Conservation (phyloP, 1,284 basidiomycete genomes). For the Ganoderma boninense region DNA sequence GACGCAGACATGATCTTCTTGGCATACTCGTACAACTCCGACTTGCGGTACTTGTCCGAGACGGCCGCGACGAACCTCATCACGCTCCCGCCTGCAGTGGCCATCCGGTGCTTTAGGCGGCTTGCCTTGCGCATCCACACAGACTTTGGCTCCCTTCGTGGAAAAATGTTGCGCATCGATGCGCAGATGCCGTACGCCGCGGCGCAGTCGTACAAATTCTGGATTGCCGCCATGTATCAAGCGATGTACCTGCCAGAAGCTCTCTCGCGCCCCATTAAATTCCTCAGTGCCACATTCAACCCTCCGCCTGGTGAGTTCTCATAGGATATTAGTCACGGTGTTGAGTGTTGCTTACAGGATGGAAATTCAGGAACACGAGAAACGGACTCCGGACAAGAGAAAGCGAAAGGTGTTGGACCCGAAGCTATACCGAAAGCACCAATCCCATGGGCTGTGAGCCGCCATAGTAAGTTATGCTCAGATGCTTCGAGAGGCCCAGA, state of each 20-base stretch:
- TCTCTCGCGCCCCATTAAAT: not conserved
- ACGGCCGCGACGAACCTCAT: not conserved
- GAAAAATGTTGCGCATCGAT: not conserved
- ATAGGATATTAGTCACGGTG: not conserved
- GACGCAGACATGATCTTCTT: not conserved
- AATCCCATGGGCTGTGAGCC: not conserved
- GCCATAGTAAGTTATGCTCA: not conserved
- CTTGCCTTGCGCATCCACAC: not conserved
- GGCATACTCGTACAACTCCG: not conserved
- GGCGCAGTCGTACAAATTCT: not conserved
- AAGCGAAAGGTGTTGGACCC: not conserved
- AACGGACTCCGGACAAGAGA: not conserved
- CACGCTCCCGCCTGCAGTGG: not conserved
- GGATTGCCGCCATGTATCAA: constrained; percentile 5
- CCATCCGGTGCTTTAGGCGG: not conserved
- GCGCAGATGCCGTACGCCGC: not conserved
- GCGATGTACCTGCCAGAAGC: constrained; percentile 6
- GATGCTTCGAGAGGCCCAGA: too few species aligned
- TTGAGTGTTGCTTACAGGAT: not conserved
- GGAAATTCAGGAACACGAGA: not conserved
- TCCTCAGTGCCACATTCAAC: not conserved
- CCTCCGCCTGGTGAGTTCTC: not conserved
- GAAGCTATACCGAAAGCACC: not conserved
- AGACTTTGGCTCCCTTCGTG: not conserved
- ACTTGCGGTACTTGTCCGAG: not conserved